Base-by-base conservation (phyloP, 305 asterid species). In the Solanum hybrid region DNA sequence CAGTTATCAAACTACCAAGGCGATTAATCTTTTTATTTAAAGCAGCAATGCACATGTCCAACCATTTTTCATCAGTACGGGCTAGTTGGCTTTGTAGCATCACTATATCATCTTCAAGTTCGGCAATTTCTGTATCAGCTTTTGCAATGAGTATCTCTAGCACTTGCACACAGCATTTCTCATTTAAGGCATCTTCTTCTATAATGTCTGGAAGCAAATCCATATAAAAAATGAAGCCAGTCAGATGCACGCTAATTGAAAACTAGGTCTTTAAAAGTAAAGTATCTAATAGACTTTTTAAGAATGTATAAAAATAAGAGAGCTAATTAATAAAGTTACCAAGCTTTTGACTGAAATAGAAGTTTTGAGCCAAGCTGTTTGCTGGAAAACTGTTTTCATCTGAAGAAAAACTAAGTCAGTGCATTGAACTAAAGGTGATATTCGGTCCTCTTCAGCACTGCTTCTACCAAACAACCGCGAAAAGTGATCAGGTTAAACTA, bases 121-220 rank as follows among this genome's bases (percentile, higher is more conserved):
- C 90, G 22, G 69, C 22, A 78, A 94, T 92, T 72, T 94, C 98
- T 34, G 91, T 86, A 90, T 96, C 95, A 77, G 94, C 95, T 88
- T 93, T 94, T 90, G 89, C 90, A 31, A 87, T 90, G 93, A 91
- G 88, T 88, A 69, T 93, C 92, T 90, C 88, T 42, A 94, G 94
- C 90, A 93, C 98, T 93, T 94, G 93, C 45, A 91, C 22, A 86
- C 96, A 94, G 66, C 89, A 94, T 88, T 89, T 91, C 89, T 93
- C 93, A 89, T 96, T 95, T 92, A 93, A 89, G 31, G 92, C 95
- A 86, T 94, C 94, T 92, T 94, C 95, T 91, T 94, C 98, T 38
- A 94, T 89, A 87, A 89, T 78, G 91, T 96, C 97, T 94, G 86
- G 86, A 78, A 24, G 90, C 89, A 90, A 89, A 90, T 81, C 84